Conservation (phyloP, 1,284 basidiomycete species). For the Cystobasidium slooffiae region DNA sequence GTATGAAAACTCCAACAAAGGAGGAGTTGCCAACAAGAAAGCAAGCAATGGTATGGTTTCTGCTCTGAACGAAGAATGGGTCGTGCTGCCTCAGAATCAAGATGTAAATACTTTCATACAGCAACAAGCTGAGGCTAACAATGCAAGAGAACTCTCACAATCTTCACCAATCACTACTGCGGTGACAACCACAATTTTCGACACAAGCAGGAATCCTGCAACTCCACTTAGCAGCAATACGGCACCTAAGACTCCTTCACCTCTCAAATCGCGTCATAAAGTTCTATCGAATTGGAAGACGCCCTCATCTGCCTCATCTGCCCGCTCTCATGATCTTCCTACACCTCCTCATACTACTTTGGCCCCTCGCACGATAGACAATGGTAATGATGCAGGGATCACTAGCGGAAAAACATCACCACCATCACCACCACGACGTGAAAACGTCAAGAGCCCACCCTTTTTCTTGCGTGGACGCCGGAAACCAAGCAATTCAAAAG, state of each 20-base stretch:
- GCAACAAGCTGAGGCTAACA: too few relatives aligned
- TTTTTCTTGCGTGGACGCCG: constrained; percentile 2
- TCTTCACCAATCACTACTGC: too few relatives aligned
- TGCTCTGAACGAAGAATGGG: not conserved
- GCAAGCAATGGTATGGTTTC: not conserved
- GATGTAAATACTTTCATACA: not conserved
- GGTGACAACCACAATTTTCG: not conserved
- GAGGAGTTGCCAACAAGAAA: too few relatives aligned
- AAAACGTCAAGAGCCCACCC: not conserved
- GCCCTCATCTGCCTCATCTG: not conserved
- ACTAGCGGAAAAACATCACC: too few relatives aligned
- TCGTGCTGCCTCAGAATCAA: not conserved
- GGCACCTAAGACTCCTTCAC: constrained; percentile 1
- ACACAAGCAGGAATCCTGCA: not conserved
- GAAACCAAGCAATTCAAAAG: not conserved
- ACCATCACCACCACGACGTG: not conserved
- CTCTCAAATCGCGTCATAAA: constrained; percentile 11
- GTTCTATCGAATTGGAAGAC: not conserved
- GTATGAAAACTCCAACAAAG: too few relatives aligned
- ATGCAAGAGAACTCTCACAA: too few relatives aligned
- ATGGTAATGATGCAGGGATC: too few relatives aligned
- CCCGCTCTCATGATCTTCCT: too few relatives aligned
- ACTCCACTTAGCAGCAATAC: too few relatives aligned
- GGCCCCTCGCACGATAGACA: too few relatives aligned
- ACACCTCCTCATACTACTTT: not conserved